Conservation (phyloP, 2,329 filamentous ascomycete genomes). For the Calonectria ilicicola region DNA sequence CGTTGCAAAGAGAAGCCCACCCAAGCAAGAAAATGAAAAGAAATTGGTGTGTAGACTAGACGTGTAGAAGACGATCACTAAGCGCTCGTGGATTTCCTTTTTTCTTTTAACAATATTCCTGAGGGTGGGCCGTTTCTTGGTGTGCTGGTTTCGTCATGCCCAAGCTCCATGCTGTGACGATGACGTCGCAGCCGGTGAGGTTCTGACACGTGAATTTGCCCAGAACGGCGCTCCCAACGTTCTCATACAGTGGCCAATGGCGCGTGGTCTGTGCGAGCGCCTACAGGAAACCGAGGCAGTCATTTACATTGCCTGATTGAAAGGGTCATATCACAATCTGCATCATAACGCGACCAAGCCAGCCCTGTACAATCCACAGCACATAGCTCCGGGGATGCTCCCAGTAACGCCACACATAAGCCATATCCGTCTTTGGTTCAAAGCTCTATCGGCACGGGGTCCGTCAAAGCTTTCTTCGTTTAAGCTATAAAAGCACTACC, state of each 20-base stretch:
- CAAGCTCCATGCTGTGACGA: conserved; percentile 17
- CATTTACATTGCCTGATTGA: conserved; percentile 3
- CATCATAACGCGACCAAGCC: not conserved
- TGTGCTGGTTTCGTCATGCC: conserved; percentile 26
- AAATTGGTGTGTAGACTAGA: conserved; percentile 23
- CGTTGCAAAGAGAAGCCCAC: not conserved
- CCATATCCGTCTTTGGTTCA: not conserved
- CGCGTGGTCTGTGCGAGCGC: conserved; percentile 16
- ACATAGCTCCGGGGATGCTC: not conserved
- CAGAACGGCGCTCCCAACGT: conserved; percentile 9
- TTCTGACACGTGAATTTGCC: conserved; percentile 44
- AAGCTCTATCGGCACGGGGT: not conserved
- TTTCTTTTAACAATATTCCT: conserved; percentile 17
- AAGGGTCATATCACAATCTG: not conserved
- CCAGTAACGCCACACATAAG: not conserved
- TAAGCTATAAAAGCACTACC: not conserved
- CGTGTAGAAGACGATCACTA: conserved; percentile 31
- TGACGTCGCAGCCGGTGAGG: conserved; percentile 25
- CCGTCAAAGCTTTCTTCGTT: not conserved
- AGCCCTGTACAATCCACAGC: not conserved
- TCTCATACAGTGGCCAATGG: not conserved
- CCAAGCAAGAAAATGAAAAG: not conserved
- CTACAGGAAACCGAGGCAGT: conserved; percentile 14
- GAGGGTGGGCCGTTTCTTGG: conserved; percentile 34
- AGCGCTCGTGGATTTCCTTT: conserved; percentile 22